Conservation (phyloP, 495 filamentous ascomycete genomes). For the Jackrogersella multiformis region DNA sequence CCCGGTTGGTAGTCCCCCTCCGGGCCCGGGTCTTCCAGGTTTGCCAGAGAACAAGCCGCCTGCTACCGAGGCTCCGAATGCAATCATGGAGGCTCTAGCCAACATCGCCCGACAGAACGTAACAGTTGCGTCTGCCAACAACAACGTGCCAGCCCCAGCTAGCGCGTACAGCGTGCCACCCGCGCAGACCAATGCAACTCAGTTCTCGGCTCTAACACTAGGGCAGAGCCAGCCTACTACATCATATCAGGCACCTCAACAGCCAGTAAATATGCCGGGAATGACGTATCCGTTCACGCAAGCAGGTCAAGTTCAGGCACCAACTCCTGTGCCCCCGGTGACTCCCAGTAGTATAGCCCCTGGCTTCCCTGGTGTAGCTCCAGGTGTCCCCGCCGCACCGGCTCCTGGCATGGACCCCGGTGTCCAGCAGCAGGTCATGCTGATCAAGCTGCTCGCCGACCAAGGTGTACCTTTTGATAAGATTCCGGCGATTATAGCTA, state of each 20-base stretch:
- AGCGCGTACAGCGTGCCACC: constrained; percentile 66
- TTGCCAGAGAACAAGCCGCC: constrained; percentile 41
- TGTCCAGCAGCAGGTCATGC: constrained; percentile 68
- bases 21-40: constrained; percentile 56
- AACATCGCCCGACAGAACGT: constrained; percentile 85
- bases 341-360: constrained; percentile 58
- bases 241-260: constrained; percentile 50
- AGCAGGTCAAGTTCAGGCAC: constrained; percentile 52
- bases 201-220: constrained; percentile 35
- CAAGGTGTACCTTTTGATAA: constrained; percentile 57
- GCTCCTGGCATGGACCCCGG: constrained; percentile 50
- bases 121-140: constrained; percentile 65
- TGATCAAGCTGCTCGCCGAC: constrained; percentile 57
- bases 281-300: constrained; percentile 61
- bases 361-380: constrained; percentile 45
- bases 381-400: constrained; percentile 56
- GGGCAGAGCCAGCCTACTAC: constrained; percentile 34
- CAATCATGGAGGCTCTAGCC: constrained; percentile 83
- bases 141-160: constrained; percentile 57
- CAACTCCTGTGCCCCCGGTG: constrained; percentile 51
- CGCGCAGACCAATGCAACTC: constrained; percentile 54
- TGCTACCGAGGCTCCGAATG: constrained; percentile 56
- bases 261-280: constrained; percentile 69
- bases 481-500: constrained; percentile 57
- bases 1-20: constrained; percentile 79